A percentile compares a stretch with the other conserved stretches of the same genome.
These are phyloP conservation scores for Cucumis sativus DNA, from an alignment of 306 rosid species.

Conservation along the genomic window DNA sequence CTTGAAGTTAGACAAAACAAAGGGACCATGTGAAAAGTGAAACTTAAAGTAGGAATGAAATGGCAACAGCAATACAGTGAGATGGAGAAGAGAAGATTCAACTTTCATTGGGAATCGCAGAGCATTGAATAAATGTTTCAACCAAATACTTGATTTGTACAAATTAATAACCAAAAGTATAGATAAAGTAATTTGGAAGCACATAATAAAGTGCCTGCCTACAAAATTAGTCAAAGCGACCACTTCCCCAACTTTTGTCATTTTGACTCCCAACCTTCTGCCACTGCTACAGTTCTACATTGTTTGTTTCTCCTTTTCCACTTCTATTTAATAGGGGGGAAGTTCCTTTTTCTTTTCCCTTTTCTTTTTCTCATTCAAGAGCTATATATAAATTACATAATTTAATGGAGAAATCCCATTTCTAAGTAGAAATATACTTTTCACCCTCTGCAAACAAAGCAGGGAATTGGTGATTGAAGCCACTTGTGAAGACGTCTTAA, in stretches of 20 bases:
- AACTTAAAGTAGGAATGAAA: not conserved
- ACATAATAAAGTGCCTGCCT: not conserved
- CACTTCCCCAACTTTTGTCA: not conserved
- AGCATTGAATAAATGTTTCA: not conserved
- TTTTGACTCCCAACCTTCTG: not conserved
- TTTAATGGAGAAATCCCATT: not conserved
- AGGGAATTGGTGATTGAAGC: not conserved
- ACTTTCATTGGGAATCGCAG: conserved; percentile 2
- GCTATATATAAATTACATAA: not conserved
- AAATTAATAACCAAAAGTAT: not conserved
- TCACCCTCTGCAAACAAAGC: not conserved
- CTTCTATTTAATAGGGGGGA: not conserved
- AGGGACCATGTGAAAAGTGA: not conserved
- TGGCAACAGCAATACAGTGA: not conserved
- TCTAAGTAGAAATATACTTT: not conserved
- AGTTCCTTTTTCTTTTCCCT: not conserved
- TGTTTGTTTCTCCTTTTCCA: not conserved
- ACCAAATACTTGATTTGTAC: not conserved
- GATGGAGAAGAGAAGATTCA: not conserved
- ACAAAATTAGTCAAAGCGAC: conserved; percentile 2
- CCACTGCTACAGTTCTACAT: not conserved
- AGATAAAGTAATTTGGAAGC: conserved; percentile 1
- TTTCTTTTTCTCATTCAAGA: not conserved
- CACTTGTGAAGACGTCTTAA: too few species aligned
- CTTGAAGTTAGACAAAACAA: not conserved